These are phyloP conservation scores for Geotrichum reessii DNA, from an alignment of 1,139 yeast species.

Conservation along the genomic window DNA sequence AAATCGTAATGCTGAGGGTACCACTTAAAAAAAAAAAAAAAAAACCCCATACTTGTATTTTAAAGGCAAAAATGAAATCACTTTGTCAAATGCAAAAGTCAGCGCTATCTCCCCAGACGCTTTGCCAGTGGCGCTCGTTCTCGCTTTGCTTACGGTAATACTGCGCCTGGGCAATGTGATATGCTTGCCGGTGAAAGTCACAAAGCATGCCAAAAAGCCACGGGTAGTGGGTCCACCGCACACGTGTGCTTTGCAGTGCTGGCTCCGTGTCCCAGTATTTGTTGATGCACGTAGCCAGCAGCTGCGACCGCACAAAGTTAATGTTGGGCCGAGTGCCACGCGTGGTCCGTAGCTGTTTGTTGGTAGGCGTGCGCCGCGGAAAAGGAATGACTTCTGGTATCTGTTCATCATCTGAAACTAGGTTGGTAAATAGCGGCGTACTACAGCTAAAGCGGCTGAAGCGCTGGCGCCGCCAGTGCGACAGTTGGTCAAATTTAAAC, in stretches of 20 bases:
- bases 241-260: neutral
- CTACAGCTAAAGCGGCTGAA: neutral
- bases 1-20: no score
- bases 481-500: neutral
- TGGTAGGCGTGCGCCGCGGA: neutral
- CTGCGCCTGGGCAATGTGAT: neutral
- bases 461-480: neutral
- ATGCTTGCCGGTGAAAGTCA: neutral
- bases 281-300: neutral
- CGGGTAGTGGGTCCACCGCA: neutral
- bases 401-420: neutral
- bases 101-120: neutral
- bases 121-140: neutral
- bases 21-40: no score
- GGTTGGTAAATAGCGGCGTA: neutral
- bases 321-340: neutral
- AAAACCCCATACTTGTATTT: no score
- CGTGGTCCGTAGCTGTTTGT: neutral
- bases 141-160: neutral
- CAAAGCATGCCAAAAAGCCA: neutral
- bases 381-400: neutral
- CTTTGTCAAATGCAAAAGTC: neutral
- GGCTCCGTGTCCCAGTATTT: neutral
- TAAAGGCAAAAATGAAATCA: no score
- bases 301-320: neutral